Base-by-base conservation (phyloP, 2,329 filamentous ascomycete species). In the Rhytidhysteron rufulum region DNA sequence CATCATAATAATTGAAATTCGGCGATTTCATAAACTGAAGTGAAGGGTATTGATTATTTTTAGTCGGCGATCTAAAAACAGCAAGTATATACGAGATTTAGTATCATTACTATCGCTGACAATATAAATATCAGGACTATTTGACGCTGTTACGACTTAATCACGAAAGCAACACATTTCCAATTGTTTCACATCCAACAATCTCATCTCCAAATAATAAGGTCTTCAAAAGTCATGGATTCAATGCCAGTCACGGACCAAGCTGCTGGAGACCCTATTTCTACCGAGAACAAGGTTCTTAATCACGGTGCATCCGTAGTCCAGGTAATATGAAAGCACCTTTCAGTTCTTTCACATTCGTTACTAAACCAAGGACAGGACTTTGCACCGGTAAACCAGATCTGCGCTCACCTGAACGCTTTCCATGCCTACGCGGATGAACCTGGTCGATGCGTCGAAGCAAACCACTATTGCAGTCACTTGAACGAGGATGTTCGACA, bases 391-490 rank as follows among this genome's bases (percentile, higher is more conserved):
- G 66, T 88, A 5, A 83, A 87, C 54, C 78, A 80, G 39, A 77
- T 94, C 35, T 93, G 88, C 64, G 87, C 86, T 1, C 86, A 91
- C 57, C 73, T 95, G 1, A 90, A 93, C 54, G 88, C 86, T n/a
- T 90, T 90, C 57, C 88, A 94, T 57, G 80, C 83, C 34, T 93
- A 93, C 57, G 83, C 82, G n/a, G 74, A 80, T 19, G 85, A 91
- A 33, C 80, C 82, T 0, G 74, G 69, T 2, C 80, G 85, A 11
- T 74, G 71, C 29, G 82, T 94, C 1, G 86, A 93, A 60, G 72
- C 87, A 1, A 89, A 93, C 57, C 88, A 94, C 63, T 95, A 93
- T 66, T 95, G 88, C 60, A 77, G 83, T 1, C 87, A 93, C 54
- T 54, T 93, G 4, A 88, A 77, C 45, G 75, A 83, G 54, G 87